A percentile compares a stretch with the other conserved stretches of the same genome.
phyloP scores from a whole-genome alignment of 495 filamentous ascomycete species.

The Penicillium herquei region DNA sequence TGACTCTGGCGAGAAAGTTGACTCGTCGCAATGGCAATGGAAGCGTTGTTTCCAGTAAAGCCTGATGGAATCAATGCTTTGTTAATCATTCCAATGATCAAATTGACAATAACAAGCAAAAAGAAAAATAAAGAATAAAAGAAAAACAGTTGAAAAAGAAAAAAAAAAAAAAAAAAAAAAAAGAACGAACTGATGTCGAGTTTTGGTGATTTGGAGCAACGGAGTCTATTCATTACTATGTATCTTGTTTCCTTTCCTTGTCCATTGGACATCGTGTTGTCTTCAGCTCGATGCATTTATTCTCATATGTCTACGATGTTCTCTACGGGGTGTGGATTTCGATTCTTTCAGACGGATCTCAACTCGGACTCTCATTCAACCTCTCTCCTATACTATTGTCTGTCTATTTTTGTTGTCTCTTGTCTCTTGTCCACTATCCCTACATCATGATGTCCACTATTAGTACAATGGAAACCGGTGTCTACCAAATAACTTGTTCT shows the following conservation, averaged over 20 bases:
- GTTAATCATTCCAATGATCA: too few relatives aligned
- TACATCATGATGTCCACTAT: neutral
- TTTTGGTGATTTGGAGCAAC: neutral
- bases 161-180: conserved; percentile 4
- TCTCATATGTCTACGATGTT: conserved; percentile 3
- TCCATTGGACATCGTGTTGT: neutral
- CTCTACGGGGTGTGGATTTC: neutral
- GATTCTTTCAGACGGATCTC: neutral
- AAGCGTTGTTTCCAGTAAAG: conserved; percentile 13
- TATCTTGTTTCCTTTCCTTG: neutral
- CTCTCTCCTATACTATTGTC: neutral
- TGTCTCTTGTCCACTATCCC: neutral
- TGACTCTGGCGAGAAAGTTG: conserved; percentile 31
- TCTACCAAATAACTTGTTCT: neutral
- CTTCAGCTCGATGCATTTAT: neutral
- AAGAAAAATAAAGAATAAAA: conserved; percentile 1
- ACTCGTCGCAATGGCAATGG: conserved; percentile 18
- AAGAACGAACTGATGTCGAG: neutral
- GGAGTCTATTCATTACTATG: neutral
- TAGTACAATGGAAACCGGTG: conserved; percentile 5
- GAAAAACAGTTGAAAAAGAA: conserved; percentile 7
- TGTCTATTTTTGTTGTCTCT: neutral
- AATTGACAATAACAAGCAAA: neutral
- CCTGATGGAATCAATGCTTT: conserved; percentile 8
- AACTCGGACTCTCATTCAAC: neutral